A percentile compares a stretch with the other conserved stretches of the same genome.
phyloP scores from a whole-genome alignment of 2,329 filamentous ascomycete genomes.

The Didymella keratinophila region DNA sequence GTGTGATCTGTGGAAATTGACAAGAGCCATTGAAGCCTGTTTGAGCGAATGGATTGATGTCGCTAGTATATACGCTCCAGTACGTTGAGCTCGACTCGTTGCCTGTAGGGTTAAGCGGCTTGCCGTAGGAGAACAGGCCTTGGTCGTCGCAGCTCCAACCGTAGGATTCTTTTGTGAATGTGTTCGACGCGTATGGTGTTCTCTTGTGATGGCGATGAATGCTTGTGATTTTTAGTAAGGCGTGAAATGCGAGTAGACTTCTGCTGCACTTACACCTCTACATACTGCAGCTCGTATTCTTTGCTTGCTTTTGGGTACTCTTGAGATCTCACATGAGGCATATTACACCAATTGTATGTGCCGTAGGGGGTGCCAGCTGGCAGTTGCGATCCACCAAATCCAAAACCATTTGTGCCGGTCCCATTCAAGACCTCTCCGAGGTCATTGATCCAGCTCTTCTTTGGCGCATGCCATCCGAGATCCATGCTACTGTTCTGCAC shows the following conservation, averaged over 20 bases:
- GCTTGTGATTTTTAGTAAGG: conserved; percentile 18
- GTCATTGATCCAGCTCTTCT: conserved; percentile 64
- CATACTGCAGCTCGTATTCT: conserved; percentile 74
- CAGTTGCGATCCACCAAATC: conserved; percentile 72
- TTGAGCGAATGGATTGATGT: conserved; percentile 71
- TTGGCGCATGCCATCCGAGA: conserved; percentile 48
- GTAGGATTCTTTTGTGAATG: conserved; percentile 76
- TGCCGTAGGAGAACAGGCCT: conserved; percentile 73
- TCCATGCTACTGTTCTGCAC: conserved; percentile 34
- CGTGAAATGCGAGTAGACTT: no score
- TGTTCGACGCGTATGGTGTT: conserved; percentile 79
- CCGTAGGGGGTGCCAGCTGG: conserved; percentile 64
- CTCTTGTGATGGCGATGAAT: conserved; percentile 87
- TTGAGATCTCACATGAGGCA: conserved; percentile 76
- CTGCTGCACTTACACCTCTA: conserved; percentile 69
- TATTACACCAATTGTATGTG: conserved; percentile 84
- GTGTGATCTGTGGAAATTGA: conserved; percentile 82
- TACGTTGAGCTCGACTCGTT: conserved; percentile 65
- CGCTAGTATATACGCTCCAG: conserved; percentile 69
- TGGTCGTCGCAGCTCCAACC: conserved; percentile 76
- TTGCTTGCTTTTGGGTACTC: conserved; percentile 67
- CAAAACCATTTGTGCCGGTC: conserved; percentile 74
- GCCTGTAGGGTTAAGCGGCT: conserved; percentile 59
- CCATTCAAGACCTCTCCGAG: conserved; percentile 65
- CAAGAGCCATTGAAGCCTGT: conserved; percentile 76